Evolutionary conservation across 192 early-diverging fungal genomes (phyloP).

Genomic region (Coemansia sp.): DNA sequence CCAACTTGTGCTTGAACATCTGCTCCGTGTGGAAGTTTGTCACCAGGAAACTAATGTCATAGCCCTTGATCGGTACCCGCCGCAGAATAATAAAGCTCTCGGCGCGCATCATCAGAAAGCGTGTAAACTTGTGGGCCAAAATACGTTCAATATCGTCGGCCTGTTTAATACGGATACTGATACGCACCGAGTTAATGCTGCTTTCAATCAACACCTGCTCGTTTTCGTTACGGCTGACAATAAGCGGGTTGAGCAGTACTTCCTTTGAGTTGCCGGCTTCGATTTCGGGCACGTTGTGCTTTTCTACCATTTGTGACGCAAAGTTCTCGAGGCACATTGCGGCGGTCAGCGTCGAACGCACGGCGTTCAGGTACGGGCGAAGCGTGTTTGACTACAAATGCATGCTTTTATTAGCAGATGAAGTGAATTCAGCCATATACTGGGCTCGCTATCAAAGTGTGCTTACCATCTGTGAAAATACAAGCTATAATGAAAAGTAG

Average conservation of each 20-base stretch:
- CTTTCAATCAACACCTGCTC: constrained; percentile 90
- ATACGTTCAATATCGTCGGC: constrained; percentile 96
- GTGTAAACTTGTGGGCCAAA: constrained; percentile 93
- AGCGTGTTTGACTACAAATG: constrained; percentile 89
- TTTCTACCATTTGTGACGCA: constrained; percentile 92
- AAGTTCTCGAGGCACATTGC: constrained; percentile 97
- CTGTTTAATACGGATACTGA: constrained; percentile 96
- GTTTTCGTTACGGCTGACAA: constrained; percentile 89
- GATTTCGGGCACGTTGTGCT: constrained; percentile 98
- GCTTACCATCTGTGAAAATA: constrained; percentile 12
- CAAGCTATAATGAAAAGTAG: not conserved
- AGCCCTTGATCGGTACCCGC: constrained; percentile 90
- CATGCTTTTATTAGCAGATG: not conserved
- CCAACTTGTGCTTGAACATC: constrained; percentile 99
- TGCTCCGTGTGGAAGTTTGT: constrained; percentile 98
- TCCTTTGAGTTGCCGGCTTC: constrained; percentile 81
- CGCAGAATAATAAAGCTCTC: constrained; percentile 94
- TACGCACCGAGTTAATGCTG: constrained; percentile 89
- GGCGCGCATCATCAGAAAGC: constrained; percentile 95
- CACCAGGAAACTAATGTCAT: constrained; percentile 95
- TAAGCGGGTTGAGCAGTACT: constrained; percentile 80
- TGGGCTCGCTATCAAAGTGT: not conserved
- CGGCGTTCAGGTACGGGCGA: constrained; percentile 91
- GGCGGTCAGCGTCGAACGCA: constrained; percentile 89
- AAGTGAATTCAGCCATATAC: not conserved